Evolutionary conservation across 2,329 filamentous ascomycete genomes (phyloP).

Genomic region (Penicillium sp.): DNA sequence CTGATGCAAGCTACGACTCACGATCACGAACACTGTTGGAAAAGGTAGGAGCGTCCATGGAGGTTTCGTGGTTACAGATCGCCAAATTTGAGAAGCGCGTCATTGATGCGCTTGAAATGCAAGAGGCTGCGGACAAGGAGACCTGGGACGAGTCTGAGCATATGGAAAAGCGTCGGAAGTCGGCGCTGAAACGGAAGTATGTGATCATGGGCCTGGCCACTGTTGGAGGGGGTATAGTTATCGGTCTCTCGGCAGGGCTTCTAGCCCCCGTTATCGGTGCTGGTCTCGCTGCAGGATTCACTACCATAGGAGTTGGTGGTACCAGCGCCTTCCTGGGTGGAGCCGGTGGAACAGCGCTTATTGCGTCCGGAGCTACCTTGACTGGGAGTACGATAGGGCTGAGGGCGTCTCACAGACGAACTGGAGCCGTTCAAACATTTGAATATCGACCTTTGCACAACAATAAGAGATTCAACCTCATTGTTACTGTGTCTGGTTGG

Average conservation of each 20-base stretch:
- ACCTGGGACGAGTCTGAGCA: conserved; percentile 98
- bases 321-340: conserved; percentile 89
- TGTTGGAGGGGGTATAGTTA: conserved; percentile 91
- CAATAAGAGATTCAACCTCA: conserved; percentile 95
- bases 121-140: conserved; percentile 90
- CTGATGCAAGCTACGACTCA: conserved; percentile 91
- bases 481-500: conserved; percentile 95
- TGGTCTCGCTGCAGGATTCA: conserved; percentile 91
- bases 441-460: conserved; percentile 97
- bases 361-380: conserved; percentile 85
- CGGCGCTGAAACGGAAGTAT: conserved; percentile 79
- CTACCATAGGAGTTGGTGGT: conserved; percentile 89
- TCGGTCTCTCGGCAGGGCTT: conserved; percentile 89
- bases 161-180: conserved; percentile 82
- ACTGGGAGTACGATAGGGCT: conserved; percentile 87
- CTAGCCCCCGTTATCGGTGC: conserved; percentile 93
- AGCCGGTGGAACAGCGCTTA: conserved; percentile 88
- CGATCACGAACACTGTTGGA: conserved; percentile 85
- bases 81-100: conserved; percentile 97
- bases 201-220: conserved; percentile 97
- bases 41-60: conserved; percentile 77
- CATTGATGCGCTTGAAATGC: conserved; percentile 96
- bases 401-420: conserved; percentile 83
- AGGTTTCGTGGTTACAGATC: conserved; percentile 88
- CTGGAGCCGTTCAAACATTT: conserved; percentile 91